phyloP scores from a whole-genome alignment of 2,329 filamentous ascomycete species.

The Penicillium italicum region DNA sequence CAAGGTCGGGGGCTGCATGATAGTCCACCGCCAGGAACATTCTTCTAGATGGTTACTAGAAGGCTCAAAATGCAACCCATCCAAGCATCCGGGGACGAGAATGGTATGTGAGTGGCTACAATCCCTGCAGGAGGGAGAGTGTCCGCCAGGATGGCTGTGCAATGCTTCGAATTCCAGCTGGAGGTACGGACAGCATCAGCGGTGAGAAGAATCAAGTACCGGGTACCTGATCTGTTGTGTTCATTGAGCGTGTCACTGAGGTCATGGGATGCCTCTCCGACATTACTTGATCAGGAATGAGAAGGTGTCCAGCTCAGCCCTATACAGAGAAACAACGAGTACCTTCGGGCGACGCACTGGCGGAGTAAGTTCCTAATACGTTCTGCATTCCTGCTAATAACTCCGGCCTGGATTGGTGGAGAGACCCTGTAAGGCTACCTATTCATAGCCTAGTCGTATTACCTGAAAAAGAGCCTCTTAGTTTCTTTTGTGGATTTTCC shows the following conservation, averaged over 20 bases:
- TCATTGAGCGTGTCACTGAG: neutral
- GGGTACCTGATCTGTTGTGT: slow-evolving; percentile 11
- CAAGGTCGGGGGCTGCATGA: slow-evolving; percentile 11
- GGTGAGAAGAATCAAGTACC: slow-evolving; percentile 16
- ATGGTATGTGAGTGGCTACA: slow-evolving; percentile 12
- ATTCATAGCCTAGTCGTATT: slow-evolving; percentile 7
- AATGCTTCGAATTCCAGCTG: slow-evolving; percentile 18
- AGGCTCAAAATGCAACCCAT: slow-evolving; percentile 22
- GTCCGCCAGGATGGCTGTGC: slow-evolving; percentile 15
- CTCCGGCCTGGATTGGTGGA: neutral
- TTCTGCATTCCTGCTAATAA: neutral
- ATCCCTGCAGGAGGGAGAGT: slow-evolving; percentile 14
- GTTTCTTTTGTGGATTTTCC: neutral
- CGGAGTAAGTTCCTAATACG: neutral
- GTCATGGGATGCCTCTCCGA: neutral
- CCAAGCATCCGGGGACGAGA: slow-evolving; percentile 22
- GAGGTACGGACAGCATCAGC: slow-evolving; percentile 15
- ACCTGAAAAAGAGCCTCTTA: slow-evolving; percentile 9
- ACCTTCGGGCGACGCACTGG: neutral
- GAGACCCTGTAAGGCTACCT: slow-evolving; percentile 4
- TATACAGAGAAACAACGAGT: neutral
- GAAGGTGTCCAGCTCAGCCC: slow-evolving; percentile 6
- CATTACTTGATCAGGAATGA: slow-evolving; percentile 7
- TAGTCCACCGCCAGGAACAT: slow-evolving; percentile 25
- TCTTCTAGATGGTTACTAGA: slow-evolving; percentile 33